A percentile compares a stretch with the other conserved stretches of the same genome.
Conservation (phyloP, 1,284 basidiomycete species). For the Ganoderma sinense region DNA sequence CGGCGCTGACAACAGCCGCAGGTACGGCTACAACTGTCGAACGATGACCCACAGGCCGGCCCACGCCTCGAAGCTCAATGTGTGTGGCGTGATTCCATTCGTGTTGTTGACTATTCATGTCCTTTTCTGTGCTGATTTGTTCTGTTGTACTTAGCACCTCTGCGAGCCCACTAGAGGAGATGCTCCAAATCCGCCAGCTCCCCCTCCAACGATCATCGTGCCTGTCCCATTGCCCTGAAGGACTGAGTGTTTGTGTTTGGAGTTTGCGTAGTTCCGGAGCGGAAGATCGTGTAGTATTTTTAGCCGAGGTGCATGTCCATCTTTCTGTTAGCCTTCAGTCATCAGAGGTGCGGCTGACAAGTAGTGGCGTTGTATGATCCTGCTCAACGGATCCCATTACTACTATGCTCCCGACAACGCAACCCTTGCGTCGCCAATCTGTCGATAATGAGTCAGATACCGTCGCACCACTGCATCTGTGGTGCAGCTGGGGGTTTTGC, state of each 20-base stretch:
- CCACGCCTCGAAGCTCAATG: slow-evolving; percentile 39
- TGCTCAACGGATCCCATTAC: not conserved
- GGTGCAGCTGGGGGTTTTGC: not conserved
- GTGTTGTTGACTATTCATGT: not conserved
- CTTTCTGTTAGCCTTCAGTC: not conserved
- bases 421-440: not conserved
- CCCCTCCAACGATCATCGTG: not conserved
- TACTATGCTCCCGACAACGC: not conserved
- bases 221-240: not conserved
- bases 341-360: not conserved
- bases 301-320: not conserved
- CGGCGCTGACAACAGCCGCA: slow-evolving; percentile 4
- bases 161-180: slow-evolving; percentile 38
- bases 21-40: slow-evolving; percentile 43
- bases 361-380: not conserved
- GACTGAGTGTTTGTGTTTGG: not conserved
- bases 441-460: not conserved
- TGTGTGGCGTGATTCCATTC: slow-evolving; percentile 22
- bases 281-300: not conserved
- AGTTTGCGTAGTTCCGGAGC: not conserved
- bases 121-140: not conserved
- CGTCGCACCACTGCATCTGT: not conserved
- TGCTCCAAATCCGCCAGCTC: slow-evolving; percentile 2
- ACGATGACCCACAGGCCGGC: slow-evolving; percentile 35
- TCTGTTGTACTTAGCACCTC: slow-evolving; percentile 34